phyloP scores from a whole-genome alignment of 2,329 filamentous ascomycete genomes.

The Leptographium wingfieldii region DNA sequence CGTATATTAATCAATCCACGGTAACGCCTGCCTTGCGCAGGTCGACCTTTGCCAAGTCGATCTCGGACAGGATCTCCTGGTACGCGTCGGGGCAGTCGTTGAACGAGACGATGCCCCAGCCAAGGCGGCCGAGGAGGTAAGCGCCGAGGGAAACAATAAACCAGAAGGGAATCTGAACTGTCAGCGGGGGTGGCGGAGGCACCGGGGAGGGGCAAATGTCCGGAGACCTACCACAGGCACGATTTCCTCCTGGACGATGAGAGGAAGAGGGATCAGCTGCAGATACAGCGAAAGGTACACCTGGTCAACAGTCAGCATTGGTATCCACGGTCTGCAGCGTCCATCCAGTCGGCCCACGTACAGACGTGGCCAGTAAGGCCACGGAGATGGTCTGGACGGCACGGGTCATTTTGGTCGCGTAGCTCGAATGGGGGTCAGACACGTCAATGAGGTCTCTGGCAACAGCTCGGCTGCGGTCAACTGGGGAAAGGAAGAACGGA shows the following conservation, averaged over 20 bases:
- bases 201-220: background rate
- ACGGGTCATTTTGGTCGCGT: slow-evolving; percentile 64
- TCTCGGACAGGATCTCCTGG: slow-evolving; percentile 77
- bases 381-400: slow-evolving; percentile 87
- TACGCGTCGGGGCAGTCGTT: slow-evolving; percentile 90
- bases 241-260: slow-evolving; percentile 67
- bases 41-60: slow-evolving; percentile 62
- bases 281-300: slow-evolving; percentile 82
- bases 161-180: slow-evolving; percentile 79
- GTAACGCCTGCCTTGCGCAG: slow-evolving; percentile 63
- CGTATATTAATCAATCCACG: slow-evolving; percentile 46
- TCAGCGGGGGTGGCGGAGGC: background rate
- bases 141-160: slow-evolving; percentile 80
- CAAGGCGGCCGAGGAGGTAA: slow-evolving; percentile 82
- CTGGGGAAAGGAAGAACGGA: background rate
- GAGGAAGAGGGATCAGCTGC: slow-evolving; percentile 67
- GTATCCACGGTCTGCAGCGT: background rate
- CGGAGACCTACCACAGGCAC: slow-evolving; percentile 66
- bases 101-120: slow-evolving; percentile 88
- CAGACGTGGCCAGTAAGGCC: slow-evolving; percentile 74
- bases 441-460: background rate
- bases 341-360: slow-evolving; percentile 32
- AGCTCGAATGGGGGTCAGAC: too few species aligned
- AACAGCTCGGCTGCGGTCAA: background rate
- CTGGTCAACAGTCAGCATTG: slow-evolving; percentile 30